Conservation (phyloP, 2,329 filamentous ascomycete species). For the Alternaria sp. region DNA sequence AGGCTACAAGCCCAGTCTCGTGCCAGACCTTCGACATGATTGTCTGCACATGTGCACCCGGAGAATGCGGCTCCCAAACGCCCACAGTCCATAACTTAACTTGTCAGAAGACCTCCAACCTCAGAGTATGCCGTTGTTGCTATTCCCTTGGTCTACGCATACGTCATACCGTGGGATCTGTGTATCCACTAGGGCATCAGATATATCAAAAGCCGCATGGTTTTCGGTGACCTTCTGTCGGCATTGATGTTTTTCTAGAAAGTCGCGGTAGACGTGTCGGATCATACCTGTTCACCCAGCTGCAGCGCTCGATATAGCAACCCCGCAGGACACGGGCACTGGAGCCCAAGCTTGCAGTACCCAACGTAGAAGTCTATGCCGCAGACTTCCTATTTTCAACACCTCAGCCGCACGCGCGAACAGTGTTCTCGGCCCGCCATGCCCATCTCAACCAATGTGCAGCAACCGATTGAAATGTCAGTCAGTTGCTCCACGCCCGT, state of each 20-base stretch:
- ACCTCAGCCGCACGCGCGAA: slow-evolving; percentile 1
- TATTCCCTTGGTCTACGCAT: not conserved
- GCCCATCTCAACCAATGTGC: not conserved
- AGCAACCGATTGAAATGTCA: not conserved
- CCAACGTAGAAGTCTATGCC: not conserved
- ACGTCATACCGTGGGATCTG: not conserved
- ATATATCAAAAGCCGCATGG: not conserved
- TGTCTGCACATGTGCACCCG: not conserved
- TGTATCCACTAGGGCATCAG: not conserved
- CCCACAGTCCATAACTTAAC: not conserved
- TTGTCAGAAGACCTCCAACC: not conserved
- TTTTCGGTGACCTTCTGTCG: not conserved
- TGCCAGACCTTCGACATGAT: not conserved
- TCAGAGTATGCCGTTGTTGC: not conserved
- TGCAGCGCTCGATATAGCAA: not conserved
- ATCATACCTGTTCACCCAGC: not conserved
- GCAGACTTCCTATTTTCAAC: not conserved
- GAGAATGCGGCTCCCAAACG: not conserved
- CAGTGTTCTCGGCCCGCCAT: not conserved
- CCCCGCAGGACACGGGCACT: not conserved
- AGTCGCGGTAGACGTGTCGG: not conserved
- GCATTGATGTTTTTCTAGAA: not conserved
- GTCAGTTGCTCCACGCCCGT: not conserved
- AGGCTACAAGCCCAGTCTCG: not conserved
- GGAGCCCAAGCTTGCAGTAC: not conserved